Evolutionary conservation across 805 yeast genomes (phyloP), one percentile per base, ranked within the genome.

Genomic region (Saccharomycopsis capsularis): DNA sequence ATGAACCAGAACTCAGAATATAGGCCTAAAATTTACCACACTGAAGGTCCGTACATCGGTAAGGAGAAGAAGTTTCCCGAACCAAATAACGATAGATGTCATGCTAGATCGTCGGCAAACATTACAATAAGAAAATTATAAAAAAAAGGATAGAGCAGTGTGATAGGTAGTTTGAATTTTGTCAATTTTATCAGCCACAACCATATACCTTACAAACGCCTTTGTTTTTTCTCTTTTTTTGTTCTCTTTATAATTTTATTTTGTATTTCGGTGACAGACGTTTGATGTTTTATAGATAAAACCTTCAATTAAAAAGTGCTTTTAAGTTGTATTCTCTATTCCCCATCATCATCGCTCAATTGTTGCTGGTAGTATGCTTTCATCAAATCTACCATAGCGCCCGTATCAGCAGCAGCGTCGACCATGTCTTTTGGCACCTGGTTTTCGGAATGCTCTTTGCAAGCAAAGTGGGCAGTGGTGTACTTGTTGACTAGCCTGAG

Each of bases 341-440:
- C 48, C 11, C 42, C 48, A 13, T 53, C 57, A 22, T 42, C 46
- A 25, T 51, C 50, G 13, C 27, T 36, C 4, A 48, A 46, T 24
- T 57, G 44, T 38, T 72, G 51, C 42, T 72, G 72, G 35, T 65
- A 61, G 88, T 88, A 83, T 50, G 78, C 71, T 51, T 70, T 70
- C 0, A 85, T 79, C 54, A 85, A 65, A 44, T 83, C 89, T 11
- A 77, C 80, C 75, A 88, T 82, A 0, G 83, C 75, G 19, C 73
- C 70, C 0, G 90, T 75, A 56, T 84, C 81, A 57, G 79, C 59
- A 30, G 85, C 73, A 2, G 96, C 96, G 61, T 88, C 93, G 3
- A 93, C 84, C 19, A 93, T 79, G 59, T 93, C 99, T 46, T 76
- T 72, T 0, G 99, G 99, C 2, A 93, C 96, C 59, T 86, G 90